A percentile compares a stretch with the other conserved stretches of the same genome.
Evolutionary conservation across 306 rosid genomes (phyloP).

Genomic region (Ceratonia siliqua): DNA sequence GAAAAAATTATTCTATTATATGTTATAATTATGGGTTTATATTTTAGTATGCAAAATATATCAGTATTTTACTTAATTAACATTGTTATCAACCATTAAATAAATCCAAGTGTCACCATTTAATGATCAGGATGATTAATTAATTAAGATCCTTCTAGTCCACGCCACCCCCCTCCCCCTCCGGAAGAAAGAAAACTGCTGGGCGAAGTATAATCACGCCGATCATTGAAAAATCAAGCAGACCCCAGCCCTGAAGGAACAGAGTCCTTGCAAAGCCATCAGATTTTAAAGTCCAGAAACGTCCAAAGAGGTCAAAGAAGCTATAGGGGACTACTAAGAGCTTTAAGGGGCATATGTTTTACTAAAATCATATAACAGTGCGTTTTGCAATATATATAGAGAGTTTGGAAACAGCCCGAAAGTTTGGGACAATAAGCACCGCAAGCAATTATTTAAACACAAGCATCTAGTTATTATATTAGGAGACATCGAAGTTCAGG

Average conservation of each 20-base stretch:
- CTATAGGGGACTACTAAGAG: no score
- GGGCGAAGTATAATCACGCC: no score
- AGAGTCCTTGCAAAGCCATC: not conserved
- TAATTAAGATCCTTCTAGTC: no score
- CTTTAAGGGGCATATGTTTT: not conserved
- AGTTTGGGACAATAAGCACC: not conserved
- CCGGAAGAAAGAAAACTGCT: no score
- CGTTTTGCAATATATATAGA: slow-evolving; percentile 3
- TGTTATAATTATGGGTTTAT: not conserved
- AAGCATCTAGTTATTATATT: slow-evolving; percentile 16
- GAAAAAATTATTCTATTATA: not conserved
- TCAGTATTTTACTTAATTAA: not conserved
- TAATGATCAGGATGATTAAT: no score
- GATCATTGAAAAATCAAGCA: no score
- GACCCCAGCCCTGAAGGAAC: no score
- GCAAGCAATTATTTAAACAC: slow-evolving; percentile 2
- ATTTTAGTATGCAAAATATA: not conserved
- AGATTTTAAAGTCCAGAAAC: no score
- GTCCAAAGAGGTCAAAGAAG: not conserved
- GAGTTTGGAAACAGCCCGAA: not conserved
- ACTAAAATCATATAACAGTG: not conserved
- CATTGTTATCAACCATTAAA: not conserved
- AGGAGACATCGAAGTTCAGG: slow-evolving; percentile 16
- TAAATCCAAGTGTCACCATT: no score
- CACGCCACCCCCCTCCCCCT: no score